These are phyloP conservation scores for Larix kaempferi DNA, from an alignment of 75 land plant genomes.

Conservation along the genomic window DNA sequence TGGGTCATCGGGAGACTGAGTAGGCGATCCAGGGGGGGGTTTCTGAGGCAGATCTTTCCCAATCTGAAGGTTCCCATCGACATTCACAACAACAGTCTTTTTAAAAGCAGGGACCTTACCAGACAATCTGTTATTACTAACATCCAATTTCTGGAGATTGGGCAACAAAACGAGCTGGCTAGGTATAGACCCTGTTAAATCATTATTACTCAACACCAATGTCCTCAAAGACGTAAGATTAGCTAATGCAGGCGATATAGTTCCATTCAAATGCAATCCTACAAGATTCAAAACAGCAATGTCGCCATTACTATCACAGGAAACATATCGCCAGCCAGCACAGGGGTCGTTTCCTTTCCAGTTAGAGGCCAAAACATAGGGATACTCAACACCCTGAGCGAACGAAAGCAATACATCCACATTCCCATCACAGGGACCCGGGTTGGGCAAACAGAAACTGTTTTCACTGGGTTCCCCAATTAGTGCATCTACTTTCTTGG, in stretches of 20 bases:
- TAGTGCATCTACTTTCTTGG: slow-evolving; percentile 4
- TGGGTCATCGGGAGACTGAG: neutral
- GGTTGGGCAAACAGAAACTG: slow-evolving; percentile 36
- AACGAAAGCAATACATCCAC: slow-evolving; percentile 34
- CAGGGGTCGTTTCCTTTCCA: slow-evolving; percentile 73
- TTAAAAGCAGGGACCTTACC: slow-evolving; percentile 48
- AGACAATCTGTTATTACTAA: slow-evolving; percentile 42
- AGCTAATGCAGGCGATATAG: slow-evolving; percentile 44
- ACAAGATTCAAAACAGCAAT: slow-evolving; percentile 35
- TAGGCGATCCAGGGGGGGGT: neutral
- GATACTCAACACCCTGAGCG: slow-evolving; percentile 35
- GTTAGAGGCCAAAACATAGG: slow-evolving; percentile 25
- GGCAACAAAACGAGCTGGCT: slow-evolving; percentile 26
- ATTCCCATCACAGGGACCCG: slow-evolving; percentile 34
- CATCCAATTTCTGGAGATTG: slow-evolving; percentile 38
- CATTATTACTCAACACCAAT: slow-evolving; percentile 40
- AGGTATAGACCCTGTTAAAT: slow-evolving; percentile 65
- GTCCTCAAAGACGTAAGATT: slow-evolving; percentile 20
- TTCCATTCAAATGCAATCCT: slow-evolving; percentile 40
- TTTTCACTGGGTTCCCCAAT: slow-evolving; percentile 26
- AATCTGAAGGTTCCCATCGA: slow-evolving; percentile 32
- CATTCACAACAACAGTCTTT: slow-evolving; percentile 14
- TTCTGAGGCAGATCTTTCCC: slow-evolving; percentile 23
- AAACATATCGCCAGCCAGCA: slow-evolving; percentile 42
- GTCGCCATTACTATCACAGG: slow-evolving; percentile 32